These are phyloP conservation scores for Aspergillus awamori DNA, from an alignment of 2,329 filamentous ascomycete genomes.

Conservation along the genomic window DNA sequence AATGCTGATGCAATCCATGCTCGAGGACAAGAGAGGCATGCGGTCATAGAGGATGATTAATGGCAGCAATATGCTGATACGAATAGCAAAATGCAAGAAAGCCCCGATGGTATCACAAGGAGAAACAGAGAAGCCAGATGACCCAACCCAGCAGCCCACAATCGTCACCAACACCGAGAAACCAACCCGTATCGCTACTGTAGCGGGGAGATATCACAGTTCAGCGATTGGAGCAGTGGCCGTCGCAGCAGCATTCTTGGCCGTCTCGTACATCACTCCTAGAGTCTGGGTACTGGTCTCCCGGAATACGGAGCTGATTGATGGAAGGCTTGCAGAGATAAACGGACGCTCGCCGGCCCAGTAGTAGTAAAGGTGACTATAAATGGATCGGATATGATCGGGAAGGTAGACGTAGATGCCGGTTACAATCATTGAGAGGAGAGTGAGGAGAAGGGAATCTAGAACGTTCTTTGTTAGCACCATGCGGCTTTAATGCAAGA, in stretches of 20 bases:
- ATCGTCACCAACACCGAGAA: not conserved
- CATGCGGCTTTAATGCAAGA: not conserved
- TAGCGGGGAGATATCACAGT: conserved; percentile 26
- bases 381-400: conserved; percentile 81
- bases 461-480: conserved; percentile 14
- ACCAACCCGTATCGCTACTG: not conserved
- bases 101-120: not conserved
- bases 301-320: conserved; percentile 38
- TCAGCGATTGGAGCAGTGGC: conserved; percentile 37
- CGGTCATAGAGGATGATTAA: conserved; percentile 1
- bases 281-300: conserved; percentile 34
- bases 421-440: conserved; percentile 81
- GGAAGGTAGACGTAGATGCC: conserved; percentile 91
- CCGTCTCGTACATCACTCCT: conserved; percentile 54
- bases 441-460: conserved; percentile 92
- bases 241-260: conserved; percentile 48
- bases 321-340: conserved; percentile 35
- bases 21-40: conserved; percentile 6
- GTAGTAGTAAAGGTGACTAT: conserved; percentile 90
- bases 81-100: not conserved
- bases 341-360: conserved; percentile 71
- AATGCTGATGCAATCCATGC: conserved; percentile 10
- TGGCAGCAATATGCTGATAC: not conserved
- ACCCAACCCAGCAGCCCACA: not conserved
- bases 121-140: not conserved